Base-by-base conservation (phyloP, 257 asterid genomes). In the Pogostemon cablin region DNA sequence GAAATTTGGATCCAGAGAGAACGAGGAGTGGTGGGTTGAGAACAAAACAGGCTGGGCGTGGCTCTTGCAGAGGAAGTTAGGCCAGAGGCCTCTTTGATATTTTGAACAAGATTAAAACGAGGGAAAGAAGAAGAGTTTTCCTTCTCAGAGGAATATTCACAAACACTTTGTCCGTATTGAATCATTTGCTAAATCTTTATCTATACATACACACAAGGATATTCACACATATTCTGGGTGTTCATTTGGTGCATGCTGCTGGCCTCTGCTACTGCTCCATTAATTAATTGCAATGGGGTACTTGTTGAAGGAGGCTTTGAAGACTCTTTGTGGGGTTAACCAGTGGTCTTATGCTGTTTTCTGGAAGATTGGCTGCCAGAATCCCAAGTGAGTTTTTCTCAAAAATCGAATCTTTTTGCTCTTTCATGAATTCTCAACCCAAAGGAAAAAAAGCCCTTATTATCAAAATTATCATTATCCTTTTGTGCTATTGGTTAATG, bases 11-110 rank as follows among this genome's bases (percentile, higher is more conserved):
- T 82, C 98, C 97, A 69, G 90, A 77, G 79, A 90, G 98, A 80
- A 87, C 85, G 72, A 87, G 93, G 67, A 88, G 96, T 74, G 96
- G 97, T 82, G 98, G 98, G 42, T 80, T 93, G 84, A 86, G 98
- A 84, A 88, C 98, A 7, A 88, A 90, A 83, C 98, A 93, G 65
- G 98, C 98, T 65, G 98, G 98, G 47, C 90, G 98, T 58, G 96
- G 95, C n/a, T 93, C 98, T 84, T 93, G 97, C 81, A 80, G 98
- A 68, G 98, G 98, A 79, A 90, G 98, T 90, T 93, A 93, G 98
- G 76, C 81, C 67, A 65, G 17, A 65, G 66, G 47, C 77, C 72
- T 49, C 3, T 49, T 12, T 55, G 2, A 11, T 42, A 54, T 39
- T 44, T 59, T 68, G 39, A 17, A 32, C 34, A 15, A 12, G 20